These are phyloP conservation scores for Trapa incisa DNA, from an alignment of 345 rosid genomes.

Conservation along the genomic window DNA sequence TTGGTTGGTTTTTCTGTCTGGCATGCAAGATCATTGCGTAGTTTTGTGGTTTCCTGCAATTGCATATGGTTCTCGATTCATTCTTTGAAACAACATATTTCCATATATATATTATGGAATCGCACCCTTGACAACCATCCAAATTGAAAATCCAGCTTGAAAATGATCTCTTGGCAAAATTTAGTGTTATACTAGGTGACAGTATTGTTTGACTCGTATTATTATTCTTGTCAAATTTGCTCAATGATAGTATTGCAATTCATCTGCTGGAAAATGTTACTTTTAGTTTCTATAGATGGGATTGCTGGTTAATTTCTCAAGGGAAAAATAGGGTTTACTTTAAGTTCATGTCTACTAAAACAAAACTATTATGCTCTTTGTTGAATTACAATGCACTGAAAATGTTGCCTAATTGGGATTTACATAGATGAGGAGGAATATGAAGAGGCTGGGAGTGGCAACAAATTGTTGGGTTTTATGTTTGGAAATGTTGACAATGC, in stretches of 20 bases:
- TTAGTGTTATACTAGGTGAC: no score
- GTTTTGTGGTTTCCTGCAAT: no score
- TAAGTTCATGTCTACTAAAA: neutral
- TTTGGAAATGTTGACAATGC: conserved; percentile 92
- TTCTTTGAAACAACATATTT: no score
- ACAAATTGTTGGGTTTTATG: conserved; percentile 78
- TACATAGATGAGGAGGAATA: conserved; percentile 57
- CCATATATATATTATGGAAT: no score
- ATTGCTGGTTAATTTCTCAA: neutral
- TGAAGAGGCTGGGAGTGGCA: conserved; percentile 62
- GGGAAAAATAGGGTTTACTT: neutral
- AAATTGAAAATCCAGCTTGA: no score
- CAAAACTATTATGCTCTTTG: neutral
- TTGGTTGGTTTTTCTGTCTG: no score
- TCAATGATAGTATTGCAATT: neutral
- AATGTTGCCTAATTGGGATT: neutral
- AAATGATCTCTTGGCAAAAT: no score
- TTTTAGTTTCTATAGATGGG: neutral
- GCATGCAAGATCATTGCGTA: no score
- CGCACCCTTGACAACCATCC: no score
- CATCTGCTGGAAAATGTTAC: neutral
- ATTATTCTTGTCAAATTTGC: neutral
- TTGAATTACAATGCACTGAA: neutral
- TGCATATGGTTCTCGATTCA: no score
- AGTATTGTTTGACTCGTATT: neutral